Evolutionary conservation across 257 asterid genomes (phyloP).

Genomic region (Ajuga chamaepitys): DNA sequence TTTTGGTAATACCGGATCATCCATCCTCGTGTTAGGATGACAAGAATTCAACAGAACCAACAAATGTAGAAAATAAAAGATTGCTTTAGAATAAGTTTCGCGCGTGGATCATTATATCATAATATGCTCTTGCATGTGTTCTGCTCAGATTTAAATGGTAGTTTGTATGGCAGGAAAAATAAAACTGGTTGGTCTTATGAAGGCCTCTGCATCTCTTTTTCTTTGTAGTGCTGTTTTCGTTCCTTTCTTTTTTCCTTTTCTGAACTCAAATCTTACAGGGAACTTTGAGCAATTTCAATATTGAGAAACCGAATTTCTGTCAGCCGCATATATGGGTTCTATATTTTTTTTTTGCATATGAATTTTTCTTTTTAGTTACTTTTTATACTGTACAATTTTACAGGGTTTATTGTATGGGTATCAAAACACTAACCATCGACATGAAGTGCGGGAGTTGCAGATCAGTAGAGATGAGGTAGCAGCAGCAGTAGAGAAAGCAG

Average conservation of each 20-base stretch:
- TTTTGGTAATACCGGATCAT: too few relatives aligned
- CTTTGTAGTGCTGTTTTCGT: not conserved
- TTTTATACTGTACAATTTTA: not conserved
- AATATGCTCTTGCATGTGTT: not conserved
- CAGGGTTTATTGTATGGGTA: not conserved
- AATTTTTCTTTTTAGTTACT: not conserved
- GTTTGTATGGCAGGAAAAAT: not conserved
- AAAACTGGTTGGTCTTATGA: not conserved
- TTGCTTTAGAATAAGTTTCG: too few relatives aligned
- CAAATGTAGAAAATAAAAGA: too few relatives aligned
- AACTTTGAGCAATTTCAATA: too few relatives aligned
- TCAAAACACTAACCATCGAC: too few relatives aligned
- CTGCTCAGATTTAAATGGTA: not conserved
- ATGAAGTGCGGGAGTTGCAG: not conserved
- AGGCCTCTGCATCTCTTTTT: not conserved
- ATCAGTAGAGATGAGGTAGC: not conserved
- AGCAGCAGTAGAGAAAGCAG: conserved; percentile 4
- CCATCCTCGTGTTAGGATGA: too few relatives aligned
- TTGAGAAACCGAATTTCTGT: too few relatives aligned
- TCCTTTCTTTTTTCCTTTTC: too few relatives aligned
- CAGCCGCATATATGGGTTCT: too few relatives aligned
- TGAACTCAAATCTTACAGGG: too few relatives aligned
- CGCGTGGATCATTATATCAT: not conserved
- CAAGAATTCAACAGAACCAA: too few relatives aligned
- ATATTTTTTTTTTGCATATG: too few relatives aligned